Base-by-base conservation (phyloP, 352 stramenopile species). In the Globisporangium splendens region DNA sequence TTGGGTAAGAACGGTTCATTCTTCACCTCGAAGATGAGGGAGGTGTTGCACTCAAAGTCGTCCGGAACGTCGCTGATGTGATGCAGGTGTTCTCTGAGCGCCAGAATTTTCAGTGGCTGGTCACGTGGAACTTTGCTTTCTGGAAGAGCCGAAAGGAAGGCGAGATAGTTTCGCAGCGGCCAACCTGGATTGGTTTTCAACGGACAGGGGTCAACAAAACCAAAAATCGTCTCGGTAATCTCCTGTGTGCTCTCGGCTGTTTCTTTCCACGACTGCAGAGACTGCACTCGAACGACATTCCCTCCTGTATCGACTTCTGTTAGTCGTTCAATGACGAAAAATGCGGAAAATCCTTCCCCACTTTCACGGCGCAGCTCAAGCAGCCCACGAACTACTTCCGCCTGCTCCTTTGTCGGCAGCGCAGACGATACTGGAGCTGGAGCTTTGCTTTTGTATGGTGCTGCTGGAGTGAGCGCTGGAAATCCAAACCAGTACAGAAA, bases 401-500 rank as follows among this genome's bases (percentile, higher is more conserved):
- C 61, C 33, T 90, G 83, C 50, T 93, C 63, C 1, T 49, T 51
- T 0, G 53, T 0, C 0, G 77, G 72, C 3, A 93, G 58, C 1
- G 76, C 62, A 3, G 67, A 73, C 2, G 55, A 50, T 1, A 83
- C 76, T 1, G 51, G 18, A 10, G 52, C 24, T 4, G 76, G 62
- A 8, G 62, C 24, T 28, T 55, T 63, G 35, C 70, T 74, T 21
- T 78, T 50, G 33, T 86, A 79, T 14, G 79, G 33, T 7, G 56
- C 49, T 1, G 69, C 59, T 15, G 77, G 73, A 13, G 71, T 75
- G 8, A 97, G 56, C 8, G 87, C 90, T 17, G 92, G 91, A 56
- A 97, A 97, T 8, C 75, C 89, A 47, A 97, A 97, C 91, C 94
- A 98, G 68, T 98, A 97, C 42, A 97, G 59, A 64, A 96, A 98